phyloP scores from a whole-genome alignment of 805 yeast genomes.

The Cyberlindnera nakhonratchasimensis region DNA sequence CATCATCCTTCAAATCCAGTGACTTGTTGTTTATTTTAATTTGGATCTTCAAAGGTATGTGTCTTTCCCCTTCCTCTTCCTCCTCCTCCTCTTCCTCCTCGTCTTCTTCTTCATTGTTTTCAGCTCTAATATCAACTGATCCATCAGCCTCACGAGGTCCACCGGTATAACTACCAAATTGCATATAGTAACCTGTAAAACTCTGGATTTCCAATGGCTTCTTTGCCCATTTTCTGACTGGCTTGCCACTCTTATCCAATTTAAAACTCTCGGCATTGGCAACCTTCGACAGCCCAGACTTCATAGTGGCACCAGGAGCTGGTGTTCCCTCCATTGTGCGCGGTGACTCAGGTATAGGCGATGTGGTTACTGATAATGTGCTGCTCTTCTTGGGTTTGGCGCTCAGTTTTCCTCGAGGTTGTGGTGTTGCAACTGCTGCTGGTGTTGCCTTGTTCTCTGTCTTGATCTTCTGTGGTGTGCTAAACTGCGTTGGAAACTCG shows the following conservation, averaged over 20 bases:
- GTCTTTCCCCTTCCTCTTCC: neutral
- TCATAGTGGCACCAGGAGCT: slow-evolving; percentile 1
- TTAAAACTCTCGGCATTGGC: slow-evolving; percentile 19
- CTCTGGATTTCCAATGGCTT: slow-evolving; percentile 37
- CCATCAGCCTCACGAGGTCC: slow-evolving; percentile 11
- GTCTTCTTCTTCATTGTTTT: slow-evolving; percentile 3
- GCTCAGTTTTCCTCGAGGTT: neutral
- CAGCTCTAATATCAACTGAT: neutral
- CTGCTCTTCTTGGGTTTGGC: slow-evolving; percentile 2
- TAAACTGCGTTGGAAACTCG: slow-evolving; percentile 4
- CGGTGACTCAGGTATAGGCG: slow-evolving; percentile 15
- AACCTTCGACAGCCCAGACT: slow-evolving; percentile 12
- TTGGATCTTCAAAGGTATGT: slow-evolving; percentile 17
- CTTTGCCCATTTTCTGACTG: slow-evolving; percentile 43
- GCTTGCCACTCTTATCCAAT: slow-evolving; percentile 41
- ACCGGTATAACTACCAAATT: slow-evolving; percentile 39
- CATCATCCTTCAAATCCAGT: slow-evolving; percentile 8
- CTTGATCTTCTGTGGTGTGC: slow-evolving; percentile 2
- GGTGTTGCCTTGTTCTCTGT: neutral
- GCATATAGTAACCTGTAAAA: slow-evolving; percentile 43
- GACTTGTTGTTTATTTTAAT: slow-evolving; percentile 23
- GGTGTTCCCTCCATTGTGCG: slow-evolving; percentile 19
- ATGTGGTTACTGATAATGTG: neutral
- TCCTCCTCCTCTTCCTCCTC: neutral
- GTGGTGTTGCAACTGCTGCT: neutral